Percentiles rank a stretch among this genome's conserved stretches.
Conservation (phyloP, 2,329 filamentous ascomycete genomes). For the Xylogone sp. region DNA sequence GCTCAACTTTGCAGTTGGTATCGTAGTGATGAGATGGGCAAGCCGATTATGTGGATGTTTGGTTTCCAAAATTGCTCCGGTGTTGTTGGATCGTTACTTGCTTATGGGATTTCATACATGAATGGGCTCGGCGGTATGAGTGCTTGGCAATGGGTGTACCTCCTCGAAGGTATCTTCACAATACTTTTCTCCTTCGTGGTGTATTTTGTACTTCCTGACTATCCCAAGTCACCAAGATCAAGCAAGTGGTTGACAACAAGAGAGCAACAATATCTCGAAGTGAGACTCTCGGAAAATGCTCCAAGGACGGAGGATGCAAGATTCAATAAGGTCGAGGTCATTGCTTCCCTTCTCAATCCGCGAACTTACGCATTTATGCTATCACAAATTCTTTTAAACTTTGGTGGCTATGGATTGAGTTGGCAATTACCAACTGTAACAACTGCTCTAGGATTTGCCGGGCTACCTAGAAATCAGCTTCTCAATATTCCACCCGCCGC, state of each 20-base stretch:
- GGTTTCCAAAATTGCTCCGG: conserved; percentile 32
- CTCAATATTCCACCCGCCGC: conserved; percentile 42
- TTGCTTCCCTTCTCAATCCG: conserved; percentile 30
- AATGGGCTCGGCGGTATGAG: conserved; percentile 41
- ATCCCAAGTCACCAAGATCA: conserved; percentile 36
- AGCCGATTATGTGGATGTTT: conserved; percentile 40
- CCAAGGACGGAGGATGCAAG: conserved; percentile 32
- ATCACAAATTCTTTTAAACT: conserved; percentile 34
- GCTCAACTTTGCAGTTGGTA: conserved; percentile 44
- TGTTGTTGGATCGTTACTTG: conserved; percentile 42
- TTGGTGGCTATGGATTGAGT: conserved; percentile 36
- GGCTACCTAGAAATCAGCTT: conserved; percentile 38
- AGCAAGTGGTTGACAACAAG: conserved; percentile 32
- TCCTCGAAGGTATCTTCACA: conserved; percentile 39
- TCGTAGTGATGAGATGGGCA: conserved; percentile 39
- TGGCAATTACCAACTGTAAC: conserved; percentile 40
- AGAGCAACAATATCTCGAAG: conserved; percentile 37
- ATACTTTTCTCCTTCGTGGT: conserved; percentile 35
- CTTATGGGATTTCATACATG: conserved; percentile 41
- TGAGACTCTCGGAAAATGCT: conserved; percentile 33
- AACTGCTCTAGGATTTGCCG: conserved; percentile 37
- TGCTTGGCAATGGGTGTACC: conserved; percentile 56
- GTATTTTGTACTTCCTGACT: conserved; percentile 38
- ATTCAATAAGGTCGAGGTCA: conserved; percentile 32
- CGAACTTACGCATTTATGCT: conserved; percentile 34